phyloP scores from a whole-genome alignment of 2,329 filamentous ascomycete species.

The Pseudopyricularia javanii region DNA sequence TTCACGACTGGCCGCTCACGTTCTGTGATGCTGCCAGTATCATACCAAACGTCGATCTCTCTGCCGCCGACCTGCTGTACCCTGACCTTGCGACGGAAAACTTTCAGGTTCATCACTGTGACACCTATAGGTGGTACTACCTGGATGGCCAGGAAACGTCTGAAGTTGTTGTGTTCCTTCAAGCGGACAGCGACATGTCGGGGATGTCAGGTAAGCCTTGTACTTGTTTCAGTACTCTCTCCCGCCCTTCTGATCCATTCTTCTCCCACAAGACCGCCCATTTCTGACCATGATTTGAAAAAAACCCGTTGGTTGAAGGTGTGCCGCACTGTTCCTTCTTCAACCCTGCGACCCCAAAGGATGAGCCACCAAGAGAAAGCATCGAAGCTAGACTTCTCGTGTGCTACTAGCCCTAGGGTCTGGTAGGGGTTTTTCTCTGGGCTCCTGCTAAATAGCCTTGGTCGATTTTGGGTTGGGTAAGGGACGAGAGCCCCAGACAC shows the following conservation, averaged over 20 bases:
- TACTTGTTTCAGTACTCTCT: too few species aligned
- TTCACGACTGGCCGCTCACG: neutral
- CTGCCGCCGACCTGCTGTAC: neutral
- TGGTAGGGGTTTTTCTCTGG: neutral
- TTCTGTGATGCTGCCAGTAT: neutral
- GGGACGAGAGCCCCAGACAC: neutral
- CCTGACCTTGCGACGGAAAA: neutral
- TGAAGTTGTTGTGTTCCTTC: neutral
- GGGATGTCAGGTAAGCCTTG: neutral
- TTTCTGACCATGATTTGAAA: too few species aligned
- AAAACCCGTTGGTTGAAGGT: neutral
- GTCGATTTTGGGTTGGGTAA: neutral
- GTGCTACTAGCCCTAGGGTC: neutral
- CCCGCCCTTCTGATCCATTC: too few species aligned
- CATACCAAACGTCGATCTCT: neutral
- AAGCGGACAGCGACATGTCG: neutral
- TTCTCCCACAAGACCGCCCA: too few species aligned
- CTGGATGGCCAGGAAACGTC: neutral
- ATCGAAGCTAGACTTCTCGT: neutral
- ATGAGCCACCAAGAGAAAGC: neutral
- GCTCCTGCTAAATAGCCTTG: neutral
- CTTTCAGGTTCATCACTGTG: neutral
- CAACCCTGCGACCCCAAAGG: neutral
- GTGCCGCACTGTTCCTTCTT: neutral
- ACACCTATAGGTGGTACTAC: neutral